Evolutionary conservation across 352 stramenopile genomes (phyloP).

Genomic region (Thraustochytrium striatum): DNA sequence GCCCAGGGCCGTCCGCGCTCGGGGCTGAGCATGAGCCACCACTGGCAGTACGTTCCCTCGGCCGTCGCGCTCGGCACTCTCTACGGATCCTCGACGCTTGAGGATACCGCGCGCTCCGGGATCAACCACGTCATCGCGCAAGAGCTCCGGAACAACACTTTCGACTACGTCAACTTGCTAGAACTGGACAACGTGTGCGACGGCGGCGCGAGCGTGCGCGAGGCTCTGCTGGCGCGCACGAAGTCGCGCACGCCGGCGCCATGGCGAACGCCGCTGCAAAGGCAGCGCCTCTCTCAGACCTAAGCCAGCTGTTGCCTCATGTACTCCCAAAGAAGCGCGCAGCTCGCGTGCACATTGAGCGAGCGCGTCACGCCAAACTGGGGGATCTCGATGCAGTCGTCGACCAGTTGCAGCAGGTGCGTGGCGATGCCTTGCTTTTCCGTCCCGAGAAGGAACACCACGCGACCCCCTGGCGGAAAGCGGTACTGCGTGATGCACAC

Average conservation of each 20-base stretch:
- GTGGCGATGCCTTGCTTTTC: constrained; percentile 94
- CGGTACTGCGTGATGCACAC: constrained; percentile 66
- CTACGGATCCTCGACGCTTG: constrained; percentile 6
- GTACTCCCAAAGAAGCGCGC: constrained; percentile 91
- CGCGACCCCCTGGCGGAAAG: constrained; percentile 77
- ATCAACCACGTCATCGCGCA: background rate
- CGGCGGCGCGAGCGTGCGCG: background rate
- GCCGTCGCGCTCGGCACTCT: constrained; percentile 6
- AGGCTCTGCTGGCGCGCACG: background rate
- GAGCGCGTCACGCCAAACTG: constrained; percentile 92
- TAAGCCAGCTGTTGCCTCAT: constrained; percentile 69
- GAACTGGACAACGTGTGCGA: constrained; percentile 35
- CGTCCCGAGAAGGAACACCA: constrained; percentile 88
- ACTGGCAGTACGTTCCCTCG: constrained; percentile 22
- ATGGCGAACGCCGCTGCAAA: background rate
- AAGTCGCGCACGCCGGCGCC: background rate
- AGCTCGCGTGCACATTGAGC: constrained; percentile 95
- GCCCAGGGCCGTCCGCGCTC: background rate
- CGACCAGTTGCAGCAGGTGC: constrained; percentile 86
- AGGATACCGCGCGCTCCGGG: background rate
- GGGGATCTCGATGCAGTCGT: constrained; percentile 93
- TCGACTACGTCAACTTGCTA: constrained; percentile 12
- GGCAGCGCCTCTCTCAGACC: background rate
- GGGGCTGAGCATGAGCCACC: constrained; percentile 16
- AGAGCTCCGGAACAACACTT: background rate